Base-by-base conservation (phyloP, 2,329 filamentous ascomycete genomes). In the Aspergillus hortae region DNA sequence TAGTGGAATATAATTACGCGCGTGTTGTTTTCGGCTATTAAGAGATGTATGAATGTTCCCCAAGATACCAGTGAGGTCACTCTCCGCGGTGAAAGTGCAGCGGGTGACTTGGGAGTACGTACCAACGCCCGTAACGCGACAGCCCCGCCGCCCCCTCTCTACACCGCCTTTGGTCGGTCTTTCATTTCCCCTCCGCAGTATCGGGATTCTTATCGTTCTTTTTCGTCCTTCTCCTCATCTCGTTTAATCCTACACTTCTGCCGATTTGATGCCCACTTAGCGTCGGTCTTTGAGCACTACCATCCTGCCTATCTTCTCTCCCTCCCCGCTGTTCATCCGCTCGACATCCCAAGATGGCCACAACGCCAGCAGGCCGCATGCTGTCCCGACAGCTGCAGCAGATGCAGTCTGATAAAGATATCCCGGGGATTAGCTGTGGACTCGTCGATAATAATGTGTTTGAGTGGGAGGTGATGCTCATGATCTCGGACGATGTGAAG, bases 381-480 rank as follows among this genome's bases (percentile, higher is more conserved):
- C 84, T 99, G 44, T 78, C 82, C 62, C 85, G 89, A 52, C 92
- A 97, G 75, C 84, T 97, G 59, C 95, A 95, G 77, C 87, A 95
- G 69, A 97, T 99, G 84, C 90, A 95, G 74, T 85, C 82, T 21
- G 87, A 90, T 70, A 92, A 91, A 68, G 91, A 96, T 72, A 88
- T 97, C 44, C 90, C 90, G 0, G 94, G 92, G 48, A 96, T 97
- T 67, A 96, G 91, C 56, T 95, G 90, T 64, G 94, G 94, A 0
- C 78, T 99, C 41, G 85, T 92, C 48, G 85, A 87, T 64, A 89
- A 88, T 70, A 88, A 95, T 69, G 85, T 97, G 9, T 96, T 96
- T 61, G 89, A 95, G 77, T 99, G 94, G 94, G 92, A 97, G 73
- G 91, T 97, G 17, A 96, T 96, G 89, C 84, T 99, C 55, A 97